Conservation (phyloP, 208 protist genomes). For the Lotmaria passim region DNA sequence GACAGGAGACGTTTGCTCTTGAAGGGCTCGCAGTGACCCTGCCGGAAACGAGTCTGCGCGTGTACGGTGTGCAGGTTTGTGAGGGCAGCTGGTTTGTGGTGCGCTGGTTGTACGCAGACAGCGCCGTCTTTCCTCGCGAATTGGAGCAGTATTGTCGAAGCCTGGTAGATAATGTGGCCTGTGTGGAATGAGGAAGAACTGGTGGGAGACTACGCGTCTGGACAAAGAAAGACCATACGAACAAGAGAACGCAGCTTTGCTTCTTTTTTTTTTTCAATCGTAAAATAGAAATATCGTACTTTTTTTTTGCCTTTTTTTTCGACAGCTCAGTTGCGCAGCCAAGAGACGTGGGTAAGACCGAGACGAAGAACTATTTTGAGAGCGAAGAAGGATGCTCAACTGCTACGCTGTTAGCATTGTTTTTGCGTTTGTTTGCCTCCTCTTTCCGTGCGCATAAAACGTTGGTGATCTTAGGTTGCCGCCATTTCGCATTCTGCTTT, state of each 20-base stretch:
- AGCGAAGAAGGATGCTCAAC: no score
- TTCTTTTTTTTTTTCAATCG: conserved; percentile 2
- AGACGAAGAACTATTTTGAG: no score
- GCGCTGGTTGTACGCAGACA: conserved; percentile 46
- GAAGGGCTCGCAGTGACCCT: conserved; percentile 36
- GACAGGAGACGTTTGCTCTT: conserved; percentile 34
- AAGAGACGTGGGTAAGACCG: not conserved
- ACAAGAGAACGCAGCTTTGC: not conserved
- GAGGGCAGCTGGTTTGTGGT: conserved; percentile 47
- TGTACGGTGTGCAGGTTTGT: conserved; percentile 41
- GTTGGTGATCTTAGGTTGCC: no score
- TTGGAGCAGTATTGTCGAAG: conserved; percentile 51
- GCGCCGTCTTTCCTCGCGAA: conserved; percentile 33
- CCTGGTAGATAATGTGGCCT: conserved; percentile 31
- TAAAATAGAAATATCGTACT: not conserved
- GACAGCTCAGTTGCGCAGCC: no score
- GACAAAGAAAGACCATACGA: not conserved
- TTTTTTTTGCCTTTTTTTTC: no score
- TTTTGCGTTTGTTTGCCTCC: no score
- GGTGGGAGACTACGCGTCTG: no score
- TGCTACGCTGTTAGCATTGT: no score
- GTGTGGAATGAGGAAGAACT: not conserved
- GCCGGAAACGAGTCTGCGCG: conserved; percentile 37
- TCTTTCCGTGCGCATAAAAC: no score
- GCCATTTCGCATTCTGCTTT: no score